A percentile compares a stretch with the other conserved stretches of the same genome.
Conservation (phyloP, 2,329 filamentous ascomycete species). For the Alternaria sp. region DNA sequence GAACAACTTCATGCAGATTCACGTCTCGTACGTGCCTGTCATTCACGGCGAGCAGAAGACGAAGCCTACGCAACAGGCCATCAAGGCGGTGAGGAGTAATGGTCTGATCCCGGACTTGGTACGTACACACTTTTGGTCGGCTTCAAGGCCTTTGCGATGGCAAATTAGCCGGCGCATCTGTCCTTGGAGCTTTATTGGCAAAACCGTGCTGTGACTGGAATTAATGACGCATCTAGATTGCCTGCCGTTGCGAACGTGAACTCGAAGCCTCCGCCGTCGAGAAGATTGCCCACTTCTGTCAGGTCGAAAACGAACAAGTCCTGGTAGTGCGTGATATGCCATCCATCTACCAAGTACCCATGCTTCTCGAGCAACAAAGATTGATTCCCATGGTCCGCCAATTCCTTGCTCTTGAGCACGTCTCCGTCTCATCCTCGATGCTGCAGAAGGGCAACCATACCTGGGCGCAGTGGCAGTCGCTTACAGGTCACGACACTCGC, state of each 20-base stretch:
- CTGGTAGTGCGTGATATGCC: slow-evolving; percentile 86
- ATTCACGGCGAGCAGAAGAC: slow-evolving; percentile 86
- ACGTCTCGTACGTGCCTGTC: slow-evolving; percentile 87
- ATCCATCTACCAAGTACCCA: slow-evolving; percentile 91
- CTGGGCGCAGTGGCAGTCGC: slow-evolving; percentile 80
- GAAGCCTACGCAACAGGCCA: slow-evolving; percentile 93
- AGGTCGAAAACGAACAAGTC: slow-evolving; percentile 85
- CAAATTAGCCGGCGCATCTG: background rate
- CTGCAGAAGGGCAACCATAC: slow-evolving; percentile 70
- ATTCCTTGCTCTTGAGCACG: slow-evolving; percentile 69
- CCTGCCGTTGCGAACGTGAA: slow-evolving; percentile 84
- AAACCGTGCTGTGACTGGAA: background rate
- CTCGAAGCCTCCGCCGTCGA: slow-evolving; percentile 77
- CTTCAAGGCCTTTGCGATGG: background rate
- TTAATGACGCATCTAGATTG: slow-evolving; percentile 67
- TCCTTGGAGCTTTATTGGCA: too few relatives aligned
- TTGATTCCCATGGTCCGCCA: slow-evolving; percentile 72
- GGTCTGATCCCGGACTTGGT: slow-evolving; percentile 71
- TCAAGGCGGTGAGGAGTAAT: slow-evolving; percentile 82
- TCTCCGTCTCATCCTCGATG: slow-evolving; percentile 63
- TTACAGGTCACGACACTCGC: slow-evolving; percentile 72
- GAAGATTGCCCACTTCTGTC: slow-evolving; percentile 90
- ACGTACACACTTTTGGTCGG: slow-evolving; percentile 30
- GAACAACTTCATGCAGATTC: slow-evolving; percentile 86
- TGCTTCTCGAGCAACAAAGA: slow-evolving; percentile 86